Conservation (phyloP, 495 filamentous ascomycete genomes). For the Daldinia grandis region DNA sequence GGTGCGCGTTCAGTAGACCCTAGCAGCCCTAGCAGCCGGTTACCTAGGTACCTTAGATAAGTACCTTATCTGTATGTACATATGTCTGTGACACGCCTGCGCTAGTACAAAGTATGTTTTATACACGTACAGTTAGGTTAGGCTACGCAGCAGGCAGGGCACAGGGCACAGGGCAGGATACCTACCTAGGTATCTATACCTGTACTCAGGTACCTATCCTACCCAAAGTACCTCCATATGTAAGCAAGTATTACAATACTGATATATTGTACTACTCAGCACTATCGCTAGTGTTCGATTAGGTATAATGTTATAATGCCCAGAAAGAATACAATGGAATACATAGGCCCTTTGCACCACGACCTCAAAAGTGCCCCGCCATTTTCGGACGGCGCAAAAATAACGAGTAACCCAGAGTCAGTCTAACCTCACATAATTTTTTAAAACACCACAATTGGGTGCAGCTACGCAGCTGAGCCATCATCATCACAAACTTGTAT, state of each 20-base stretch:
- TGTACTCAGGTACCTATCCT: neutral
- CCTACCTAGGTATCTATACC: neutral
- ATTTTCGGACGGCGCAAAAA: constrained; percentile 42
- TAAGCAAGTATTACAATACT: neutral
- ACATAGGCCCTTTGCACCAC: neutral
- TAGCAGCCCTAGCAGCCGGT: constrained; percentile 28
- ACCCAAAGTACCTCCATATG: too few relatives aligned
- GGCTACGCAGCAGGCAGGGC: neutral
- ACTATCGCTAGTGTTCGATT: neutral
- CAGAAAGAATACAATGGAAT: neutral
- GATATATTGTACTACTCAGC: neutral
- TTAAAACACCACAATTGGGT: constrained; percentile 40
- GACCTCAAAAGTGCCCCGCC: constrained; percentile 35
- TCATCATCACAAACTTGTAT: constrained; percentile 35
- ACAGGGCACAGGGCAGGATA: neutral
- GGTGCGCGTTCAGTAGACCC: constrained; percentile 26
- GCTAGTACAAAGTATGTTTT: neutral
- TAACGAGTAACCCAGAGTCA: constrained; percentile 34
- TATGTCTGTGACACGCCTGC: neutral
- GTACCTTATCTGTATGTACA: too few relatives aligned
- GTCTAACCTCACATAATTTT: constrained; percentile 41
- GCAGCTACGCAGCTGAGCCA: constrained; percentile 33
- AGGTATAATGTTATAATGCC: neutral
- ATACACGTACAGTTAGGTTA: neutral
- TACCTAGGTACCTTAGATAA: neutral